Conservation (phyloP, 1,139 yeast species). For the Hyphopichia wangnamkhiaoensis region DNA sequence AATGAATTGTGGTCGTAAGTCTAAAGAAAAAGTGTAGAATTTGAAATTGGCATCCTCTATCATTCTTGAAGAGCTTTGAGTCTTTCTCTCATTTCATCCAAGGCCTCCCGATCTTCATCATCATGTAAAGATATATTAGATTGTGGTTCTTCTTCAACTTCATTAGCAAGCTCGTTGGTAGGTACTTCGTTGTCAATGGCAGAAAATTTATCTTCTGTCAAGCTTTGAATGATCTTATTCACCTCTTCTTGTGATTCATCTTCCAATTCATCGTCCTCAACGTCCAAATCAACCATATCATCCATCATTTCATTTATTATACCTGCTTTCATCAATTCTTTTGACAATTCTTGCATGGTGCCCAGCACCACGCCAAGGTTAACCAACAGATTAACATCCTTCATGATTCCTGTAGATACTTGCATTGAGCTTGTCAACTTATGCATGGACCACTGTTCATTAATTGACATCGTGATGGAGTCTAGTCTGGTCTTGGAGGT, state of each 20-base stretch:
- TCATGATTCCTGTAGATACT: conserved; percentile 79
- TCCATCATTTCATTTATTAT: conserved; percentile 94
- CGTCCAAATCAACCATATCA: conserved; percentile 76
- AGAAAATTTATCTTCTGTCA: conserved; percentile 44
- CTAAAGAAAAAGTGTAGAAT: no score
- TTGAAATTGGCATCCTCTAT: neutral
- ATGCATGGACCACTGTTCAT: conserved; percentile 87
- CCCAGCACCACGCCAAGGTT: conserved; percentile 77
- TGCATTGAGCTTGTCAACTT: conserved; percentile 83
- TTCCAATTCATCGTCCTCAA: conserved; percentile 63
- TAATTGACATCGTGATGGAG: conserved; percentile 83
- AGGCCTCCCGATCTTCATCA: conserved; percentile 71
- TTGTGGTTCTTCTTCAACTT: conserved; percentile 12
- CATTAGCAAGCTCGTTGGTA: conserved; percentile 27
- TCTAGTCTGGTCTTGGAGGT: conserved; percentile 84
- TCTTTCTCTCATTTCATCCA: conserved; percentile 87
- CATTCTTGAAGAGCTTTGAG: conserved; percentile 80
- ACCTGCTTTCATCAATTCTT: conserved; percentile 88
- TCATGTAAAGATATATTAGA: conserved; percentile 30
- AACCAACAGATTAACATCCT: conserved; percentile 80
- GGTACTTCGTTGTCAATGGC: conserved; percentile 48
- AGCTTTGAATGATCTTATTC: conserved; percentile 48
- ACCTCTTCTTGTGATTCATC: conserved; percentile 73
- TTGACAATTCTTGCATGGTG: conserved; percentile 84
- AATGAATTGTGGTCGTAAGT: no score